Percentiles rank a stretch among this genome's conserved stretches.
phyloP scores from a whole-genome alignment of 495 filamentous ascomycete genomes.

The Hyphodiscus hymeniophilus region DNA sequence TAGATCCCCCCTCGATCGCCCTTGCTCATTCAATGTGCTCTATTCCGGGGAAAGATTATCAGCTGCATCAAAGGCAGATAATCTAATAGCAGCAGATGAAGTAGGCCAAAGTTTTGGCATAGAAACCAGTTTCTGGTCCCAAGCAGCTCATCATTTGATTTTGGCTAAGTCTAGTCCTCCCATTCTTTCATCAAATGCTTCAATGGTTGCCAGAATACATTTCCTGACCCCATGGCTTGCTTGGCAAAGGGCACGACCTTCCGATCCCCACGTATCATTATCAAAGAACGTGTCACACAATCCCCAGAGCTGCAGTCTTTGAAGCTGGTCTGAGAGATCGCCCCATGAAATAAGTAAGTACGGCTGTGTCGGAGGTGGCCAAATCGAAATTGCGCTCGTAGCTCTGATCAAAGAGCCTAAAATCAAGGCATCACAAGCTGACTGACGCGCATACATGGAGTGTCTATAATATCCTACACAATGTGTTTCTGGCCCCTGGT shows the following conservation, averaged over 20 bases:
- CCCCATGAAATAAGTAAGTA: background rate
- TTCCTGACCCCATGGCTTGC: constrained; percentile 1
- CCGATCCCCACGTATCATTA: background rate
- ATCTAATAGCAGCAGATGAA: too few relatives aligned
- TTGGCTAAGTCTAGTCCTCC: background rate
- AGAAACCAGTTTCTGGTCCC: too few relatives aligned
- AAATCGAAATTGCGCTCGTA: background rate
- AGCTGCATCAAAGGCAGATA: too few relatives aligned
- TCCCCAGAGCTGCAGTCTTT: background rate
- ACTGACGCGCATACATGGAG: background rate
- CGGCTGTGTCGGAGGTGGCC: background rate
- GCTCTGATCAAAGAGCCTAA: background rate
- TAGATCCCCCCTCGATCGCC: too few relatives aligned
- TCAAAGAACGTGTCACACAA: background rate
- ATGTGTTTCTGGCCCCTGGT: background rate
- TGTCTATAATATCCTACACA: background rate
- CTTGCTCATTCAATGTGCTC: too few relatives aligned
- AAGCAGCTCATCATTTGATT: background rate
- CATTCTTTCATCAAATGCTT: background rate
- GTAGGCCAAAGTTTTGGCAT: too few relatives aligned
- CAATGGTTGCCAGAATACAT: background rate
- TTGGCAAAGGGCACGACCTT: background rate
- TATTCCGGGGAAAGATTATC: too few relatives aligned
- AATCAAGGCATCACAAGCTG: constrained; percentile 1
- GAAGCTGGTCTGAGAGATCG: background rate